These are phyloP conservation scores for Pholiota molesta DNA, from an alignment of 768 basidiomycete species.

Conservation along the genomic window DNA sequence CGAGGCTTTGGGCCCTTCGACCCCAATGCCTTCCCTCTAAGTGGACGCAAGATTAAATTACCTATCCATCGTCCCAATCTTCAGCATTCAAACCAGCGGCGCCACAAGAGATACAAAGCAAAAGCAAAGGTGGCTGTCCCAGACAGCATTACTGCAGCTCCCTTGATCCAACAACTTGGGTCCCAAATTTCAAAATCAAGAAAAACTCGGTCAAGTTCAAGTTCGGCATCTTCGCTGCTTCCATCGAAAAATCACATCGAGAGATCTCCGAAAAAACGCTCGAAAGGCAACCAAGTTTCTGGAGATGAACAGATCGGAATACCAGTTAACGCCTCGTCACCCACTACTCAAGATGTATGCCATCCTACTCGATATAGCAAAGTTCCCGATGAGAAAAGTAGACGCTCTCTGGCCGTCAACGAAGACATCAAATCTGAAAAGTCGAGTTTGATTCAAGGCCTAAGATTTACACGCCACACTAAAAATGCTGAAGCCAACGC, in stretches of 20 bases:
- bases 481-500: background rate
- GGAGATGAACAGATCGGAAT: background rate
- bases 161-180: too few relatives aligned
- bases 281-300: background rate
- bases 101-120: too few relatives aligned
- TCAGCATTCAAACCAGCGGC: background rate
- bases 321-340: background rate
- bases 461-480: background rate
- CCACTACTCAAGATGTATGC: background rate
- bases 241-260: too few relatives aligned
- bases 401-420: background rate
- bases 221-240: background rate
- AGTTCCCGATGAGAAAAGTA: background rate
- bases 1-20: background rate
- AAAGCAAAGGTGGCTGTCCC: too few relatives aligned
- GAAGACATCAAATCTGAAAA: background rate
- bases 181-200: background rate
- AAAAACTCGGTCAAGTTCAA: background rate
- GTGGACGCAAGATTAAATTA: too few relatives aligned
- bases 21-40: background rate
- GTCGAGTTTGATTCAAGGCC: background rate
- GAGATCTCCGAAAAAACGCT: background rate
- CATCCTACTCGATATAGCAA: background rate
- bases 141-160: too few relatives aligned
- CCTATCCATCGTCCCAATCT: background rate